phyloP scores from a whole-genome alignment of 805 yeast genomes.

The Metschnikowia bowlesiae region DNA sequence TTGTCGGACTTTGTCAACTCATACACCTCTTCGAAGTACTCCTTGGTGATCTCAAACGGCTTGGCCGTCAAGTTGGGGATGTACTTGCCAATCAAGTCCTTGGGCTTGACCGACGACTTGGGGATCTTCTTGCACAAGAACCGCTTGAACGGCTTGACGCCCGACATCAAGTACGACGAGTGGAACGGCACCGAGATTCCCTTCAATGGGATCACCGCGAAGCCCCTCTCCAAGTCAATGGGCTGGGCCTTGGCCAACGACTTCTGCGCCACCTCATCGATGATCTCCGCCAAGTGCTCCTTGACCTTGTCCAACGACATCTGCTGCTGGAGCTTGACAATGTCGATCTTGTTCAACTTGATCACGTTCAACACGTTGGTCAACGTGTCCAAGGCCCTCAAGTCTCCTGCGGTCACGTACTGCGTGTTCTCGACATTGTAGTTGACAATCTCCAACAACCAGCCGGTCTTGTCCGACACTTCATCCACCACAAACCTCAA shows the following conservation, averaged over 20 bases:
- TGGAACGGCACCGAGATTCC: slow-evolving; percentile 99
- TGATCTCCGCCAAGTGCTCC: slow-evolving; percentile 83
- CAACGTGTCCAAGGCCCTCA: slow-evolving; percentile 89
- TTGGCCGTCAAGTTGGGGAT: slow-evolving; percentile 98
- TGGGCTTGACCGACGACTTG: slow-evolving; percentile 91
- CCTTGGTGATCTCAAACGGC: slow-evolving; percentile 94
- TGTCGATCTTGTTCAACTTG: slow-evolving; percentile 91
- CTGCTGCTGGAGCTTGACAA: slow-evolving; percentile 77
- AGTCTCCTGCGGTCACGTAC: slow-evolving; percentile 98
- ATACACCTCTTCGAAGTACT: slow-evolving; percentile 95
- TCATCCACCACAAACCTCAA: slow-evolving; percentile 90
- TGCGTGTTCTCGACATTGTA: slow-evolving; percentile 97
- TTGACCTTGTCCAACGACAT: slow-evolving; percentile 84
- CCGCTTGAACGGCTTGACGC: slow-evolving; percentile 98
- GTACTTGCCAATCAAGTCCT: slow-evolving; percentile 88
- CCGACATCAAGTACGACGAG: slow-evolving; percentile 95
- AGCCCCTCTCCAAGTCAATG: slow-evolving; percentile 94
- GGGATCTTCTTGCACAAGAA: slow-evolving; percentile 95
- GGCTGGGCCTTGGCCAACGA: slow-evolving; percentile 91
- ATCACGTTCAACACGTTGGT: slow-evolving; percentile 90
- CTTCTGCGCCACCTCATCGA: slow-evolving; percentile 77
- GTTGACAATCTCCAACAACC: slow-evolving; percentile 97
- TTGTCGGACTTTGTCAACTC: slow-evolving; percentile 85
- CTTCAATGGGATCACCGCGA: slow-evolving; percentile 95
- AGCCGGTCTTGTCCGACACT: slow-evolving; percentile 74